Percentiles rank a stretch among this genome's conserved stretches.
Evolutionary conservation across 257 asterid genomes (phyloP).

Genomic region (Rhazya stricta): DNA sequence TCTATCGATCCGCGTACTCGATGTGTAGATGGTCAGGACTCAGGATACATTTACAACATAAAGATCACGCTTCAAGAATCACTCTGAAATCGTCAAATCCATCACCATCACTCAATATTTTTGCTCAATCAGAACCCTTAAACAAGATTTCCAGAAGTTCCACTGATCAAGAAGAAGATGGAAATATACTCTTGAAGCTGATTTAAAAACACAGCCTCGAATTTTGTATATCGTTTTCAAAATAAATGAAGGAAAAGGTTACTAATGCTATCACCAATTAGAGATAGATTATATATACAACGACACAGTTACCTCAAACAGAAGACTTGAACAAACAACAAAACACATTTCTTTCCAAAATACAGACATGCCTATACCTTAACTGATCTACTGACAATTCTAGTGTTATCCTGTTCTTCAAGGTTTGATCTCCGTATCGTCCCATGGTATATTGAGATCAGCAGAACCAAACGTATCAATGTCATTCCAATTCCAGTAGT

Average conservation of each 20-base stretch:
- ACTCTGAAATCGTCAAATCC: neutral
- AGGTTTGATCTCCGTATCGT: slow-evolving; percentile 35
- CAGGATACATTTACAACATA: no score
- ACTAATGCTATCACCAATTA: neutral
- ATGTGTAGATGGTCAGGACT: neutral
- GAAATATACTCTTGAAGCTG: slow-evolving; percentile 1
- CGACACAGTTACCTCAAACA: neutral
- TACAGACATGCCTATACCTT: neutral
- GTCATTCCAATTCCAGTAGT: slow-evolving; percentile 40
- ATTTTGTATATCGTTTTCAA: neutral
- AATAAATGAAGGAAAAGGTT: neutral
- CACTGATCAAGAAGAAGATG: neutral
- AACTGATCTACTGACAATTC: slow-evolving; percentile 4
- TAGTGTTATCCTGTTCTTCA: neutral
- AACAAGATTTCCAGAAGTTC: neutral
- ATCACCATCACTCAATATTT: neutral
- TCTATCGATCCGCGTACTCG: neutral
- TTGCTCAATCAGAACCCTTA: neutral
- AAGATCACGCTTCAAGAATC: no score
- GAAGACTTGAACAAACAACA: neutral
- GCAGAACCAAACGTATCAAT: slow-evolving; percentile 31
- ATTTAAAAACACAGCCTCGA: slow-evolving; percentile 14
- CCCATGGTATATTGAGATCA: slow-evolving; percentile 42
- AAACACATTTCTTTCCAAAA: slow-evolving; percentile 4
- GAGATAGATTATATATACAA: neutral